Conservation (phyloP, 345 rosid genomes). For the Rhodomyrtus tomentosa region DNA sequence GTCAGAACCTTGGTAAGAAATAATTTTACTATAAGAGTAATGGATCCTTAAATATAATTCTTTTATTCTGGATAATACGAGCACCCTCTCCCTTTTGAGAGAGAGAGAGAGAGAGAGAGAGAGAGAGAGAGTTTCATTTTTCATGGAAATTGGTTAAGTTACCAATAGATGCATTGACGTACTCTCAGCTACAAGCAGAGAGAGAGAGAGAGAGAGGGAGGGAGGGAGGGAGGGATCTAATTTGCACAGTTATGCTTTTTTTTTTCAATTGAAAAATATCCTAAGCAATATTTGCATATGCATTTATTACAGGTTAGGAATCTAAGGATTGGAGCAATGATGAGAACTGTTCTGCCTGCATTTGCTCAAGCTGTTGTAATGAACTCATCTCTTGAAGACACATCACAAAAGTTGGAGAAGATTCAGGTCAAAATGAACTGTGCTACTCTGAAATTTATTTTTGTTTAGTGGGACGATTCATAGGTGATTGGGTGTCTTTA, state of each 20-base stretch:
- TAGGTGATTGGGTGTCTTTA: neutral
- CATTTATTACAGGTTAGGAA: constrained; percentile 46
- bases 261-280: neutral
- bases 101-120: neutral
- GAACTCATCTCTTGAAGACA: constrained; percentile 40
- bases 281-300: neutral
- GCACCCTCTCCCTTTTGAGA: neutral
- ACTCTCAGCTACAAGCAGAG: neutral
- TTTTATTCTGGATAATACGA: neutral
- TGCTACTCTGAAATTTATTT: neutral
- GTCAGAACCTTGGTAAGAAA: constrained; percentile 73
- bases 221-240: neutral
- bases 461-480: neutral
- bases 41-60: neutral
- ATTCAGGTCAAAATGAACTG: constrained; percentile 38
- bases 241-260: neutral
- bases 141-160: neutral
- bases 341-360: constrained; percentile 83
- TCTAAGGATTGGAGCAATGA: constrained; percentile 89
- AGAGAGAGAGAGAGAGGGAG: neutral
- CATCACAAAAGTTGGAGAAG: constrained; percentile 36
- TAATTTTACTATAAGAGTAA: neutral
- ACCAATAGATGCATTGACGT: neutral
- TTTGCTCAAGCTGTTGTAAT: constrained; percentile 70
- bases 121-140: neutral